Base-by-base conservation (phyloP, 257 asterid species). In the Ballota nigra region DNA sequence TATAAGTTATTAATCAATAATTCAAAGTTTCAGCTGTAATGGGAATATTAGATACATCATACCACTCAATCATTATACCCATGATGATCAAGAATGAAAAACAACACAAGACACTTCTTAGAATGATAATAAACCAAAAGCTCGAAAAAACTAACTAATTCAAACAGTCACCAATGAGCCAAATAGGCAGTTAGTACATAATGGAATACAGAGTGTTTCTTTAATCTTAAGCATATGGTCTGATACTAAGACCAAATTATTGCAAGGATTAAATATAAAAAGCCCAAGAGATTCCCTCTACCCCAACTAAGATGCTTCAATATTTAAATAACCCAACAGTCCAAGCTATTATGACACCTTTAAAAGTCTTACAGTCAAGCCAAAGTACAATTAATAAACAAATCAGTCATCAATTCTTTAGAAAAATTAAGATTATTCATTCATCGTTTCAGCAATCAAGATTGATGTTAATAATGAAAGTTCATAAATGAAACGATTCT, bases 281-380 rank as follows among this genome's bases (percentile, higher is more conserved):
- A 66, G 36, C 40, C 65, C 34, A 63, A 75, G 24, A 64, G 79
- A 77, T 78, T 75, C 75, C n/a, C 74, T 58, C 66, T 76, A 66
- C 72, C 57, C 91, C 92, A 85, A 83, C 86, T 62, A 34, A 73
- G 79, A 81, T 81, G 81, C 76, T 69, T 29, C 77, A 62, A 68
- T 71, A 78, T 75, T 73, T 70, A 71, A 70, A 71, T 77, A n/a
- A 77, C 60, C 68, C 75, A 81, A 71, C 69, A 53, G 60, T 68
- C 75, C 77, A 45, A 63, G 18, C 18, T 43, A 43, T 43, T 12
- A 43, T 43, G 51, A 43, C 85, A 33, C 20, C 22, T 45, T 71
- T 22, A 26, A 68, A 23, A 70, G 47, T 31, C 63, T 66, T 40
- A 72, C 47, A 33, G 47, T n/a, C 38, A 24, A 34, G 55, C 69